Evolutionary conservation across 192 early-diverging fungal genomes (phyloP), one percentile per base, ranked within the genome.

Genomic region (Allomyces javanicus): DNA sequence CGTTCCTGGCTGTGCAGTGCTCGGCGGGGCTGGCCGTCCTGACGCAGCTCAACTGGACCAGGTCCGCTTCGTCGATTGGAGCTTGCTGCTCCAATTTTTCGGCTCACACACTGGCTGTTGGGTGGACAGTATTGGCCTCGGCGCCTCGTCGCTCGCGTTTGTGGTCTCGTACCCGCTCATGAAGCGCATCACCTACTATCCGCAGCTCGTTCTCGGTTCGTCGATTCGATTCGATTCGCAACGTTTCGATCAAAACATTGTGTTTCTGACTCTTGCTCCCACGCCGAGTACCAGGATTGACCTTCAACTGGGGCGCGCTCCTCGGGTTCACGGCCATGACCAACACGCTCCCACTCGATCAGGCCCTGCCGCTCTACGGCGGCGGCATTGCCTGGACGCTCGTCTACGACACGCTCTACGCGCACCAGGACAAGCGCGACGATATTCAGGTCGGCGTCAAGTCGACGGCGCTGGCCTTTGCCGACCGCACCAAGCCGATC

Each of bases 111-210:
- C 9, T 0, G 9, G 7, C 33, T 40, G 33, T 9, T 40, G 33
- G 33, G 33, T 40, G 33, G 23, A 2, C 40, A 26, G 62, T 27
- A 93, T 97, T 58, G 26, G 81, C 14, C 75, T 96, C 27, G 90
- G 91, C 4, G 83, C 89, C 2, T 83, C 84, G 10, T 94, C 91
- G 1, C 72, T 95, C 58, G 79, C 82, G 9, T 74, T 93, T 0
- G 90, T 96, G 0, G 76, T 77, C 0, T 75, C 82, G 1, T 97
- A 97, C 71, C 94, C 94, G 23, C 76, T 88, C 24, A 94, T 97
- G 92, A 97, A 97, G 72, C 88, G 94, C 7, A 77, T 94, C 26
- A 97, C 94, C 0, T 93, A 93, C 70, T 96, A 91, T 91, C 93
- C 94, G 3, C 94, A 97, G 71, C 70, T 81, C 0, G 87, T 94